These are phyloP conservation scores for Phytophthora capsici DNA, from an alignment of 352 stramenopile species.

Conservation along the genomic window DNA sequence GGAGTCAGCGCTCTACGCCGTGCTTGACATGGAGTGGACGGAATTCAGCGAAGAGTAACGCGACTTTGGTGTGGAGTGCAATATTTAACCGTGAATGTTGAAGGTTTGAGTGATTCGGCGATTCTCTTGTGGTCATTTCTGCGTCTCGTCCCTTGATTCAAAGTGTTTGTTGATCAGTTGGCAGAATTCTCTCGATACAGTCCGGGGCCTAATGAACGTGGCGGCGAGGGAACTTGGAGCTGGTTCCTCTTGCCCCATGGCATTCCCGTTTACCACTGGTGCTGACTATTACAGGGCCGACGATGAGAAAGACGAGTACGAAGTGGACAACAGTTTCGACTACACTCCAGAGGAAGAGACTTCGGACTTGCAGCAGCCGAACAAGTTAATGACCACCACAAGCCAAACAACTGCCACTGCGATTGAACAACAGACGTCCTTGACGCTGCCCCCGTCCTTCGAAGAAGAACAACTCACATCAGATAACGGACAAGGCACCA, in stretches of 20 bases:
- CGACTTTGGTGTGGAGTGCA: slow-evolving; percentile 18
- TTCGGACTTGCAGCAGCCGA: not conserved
- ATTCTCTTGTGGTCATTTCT: slow-evolving; percentile 13
- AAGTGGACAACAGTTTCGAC: slow-evolving; percentile 21
- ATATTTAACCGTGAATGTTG: slow-evolving; percentile 33
- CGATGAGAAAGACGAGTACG: slow-evolving; percentile 11
- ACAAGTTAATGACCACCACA: not conserved
- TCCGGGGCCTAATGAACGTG: slow-evolving; percentile 18
- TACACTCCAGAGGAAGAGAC: not conserved
- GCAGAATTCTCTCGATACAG: slow-evolving; percentile 9
- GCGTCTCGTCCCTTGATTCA: slow-evolving; percentile 19
- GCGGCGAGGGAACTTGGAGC: slow-evolving; percentile 24
- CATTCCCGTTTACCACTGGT: not conserved
- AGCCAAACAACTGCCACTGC: not conserved
- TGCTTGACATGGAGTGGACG: slow-evolving; percentile 96
- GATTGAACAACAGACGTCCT: slow-evolving; percentile 3
- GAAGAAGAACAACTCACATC: too few species aligned
- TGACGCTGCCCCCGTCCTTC: not conserved
- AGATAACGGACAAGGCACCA: too few species aligned
- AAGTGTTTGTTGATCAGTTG: slow-evolving; percentile 8
- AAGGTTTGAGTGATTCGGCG: slow-evolving; percentile 5
- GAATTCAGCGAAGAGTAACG: slow-evolving; percentile 91
- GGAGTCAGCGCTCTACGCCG: slow-evolving; percentile 93
- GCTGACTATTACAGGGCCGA: slow-evolving; percentile 20
- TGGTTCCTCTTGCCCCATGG: slow-evolving; percentile 2